phyloP scores from a whole-genome alignment of 2,329 filamentous ascomycete genomes.

The Penicillium thymicola region DNA sequence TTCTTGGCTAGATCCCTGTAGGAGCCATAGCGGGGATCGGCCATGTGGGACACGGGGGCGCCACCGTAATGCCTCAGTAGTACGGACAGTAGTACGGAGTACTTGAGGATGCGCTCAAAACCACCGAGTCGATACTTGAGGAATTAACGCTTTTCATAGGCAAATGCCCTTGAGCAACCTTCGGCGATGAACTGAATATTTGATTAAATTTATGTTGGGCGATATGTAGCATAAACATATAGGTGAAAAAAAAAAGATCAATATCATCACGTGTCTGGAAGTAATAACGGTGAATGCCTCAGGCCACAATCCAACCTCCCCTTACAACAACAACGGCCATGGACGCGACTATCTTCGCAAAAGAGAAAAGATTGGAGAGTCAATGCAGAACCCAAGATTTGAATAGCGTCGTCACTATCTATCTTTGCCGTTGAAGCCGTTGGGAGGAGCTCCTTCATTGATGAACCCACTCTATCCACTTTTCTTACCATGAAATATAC shows the following conservation, averaged over 20 bases:
- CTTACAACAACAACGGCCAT: background rate
- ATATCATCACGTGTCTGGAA: background rate
- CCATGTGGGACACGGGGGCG: slow-evolving; percentile 22
- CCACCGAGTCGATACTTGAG: background rate
- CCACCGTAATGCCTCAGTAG: background rate
- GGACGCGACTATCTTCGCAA: background rate
- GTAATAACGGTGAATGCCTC: background rate
- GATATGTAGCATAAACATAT: background rate
- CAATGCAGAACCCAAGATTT: background rate
- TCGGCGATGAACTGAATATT: background rate
- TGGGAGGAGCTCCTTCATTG: background rate
- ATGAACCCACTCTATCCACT: background rate
- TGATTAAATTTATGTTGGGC: background rate
- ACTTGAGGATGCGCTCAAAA: background rate
- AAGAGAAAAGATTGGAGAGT: background rate
- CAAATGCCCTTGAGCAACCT: background rate
- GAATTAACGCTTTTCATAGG: background rate
- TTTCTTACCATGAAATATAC: background rate
- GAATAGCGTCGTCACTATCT: background rate
- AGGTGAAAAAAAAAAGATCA: background rate
- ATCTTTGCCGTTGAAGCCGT: background rate
- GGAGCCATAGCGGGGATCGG: slow-evolving; percentile 22
- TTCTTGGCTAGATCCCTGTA: slow-evolving; percentile 29
- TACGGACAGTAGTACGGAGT: background rate
- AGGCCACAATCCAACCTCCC: background rate